These are phyloP conservation scores for Diaporthe vexans DNA, from an alignment of 2,329 filamentous ascomycete species.

Conservation along the genomic window DNA sequence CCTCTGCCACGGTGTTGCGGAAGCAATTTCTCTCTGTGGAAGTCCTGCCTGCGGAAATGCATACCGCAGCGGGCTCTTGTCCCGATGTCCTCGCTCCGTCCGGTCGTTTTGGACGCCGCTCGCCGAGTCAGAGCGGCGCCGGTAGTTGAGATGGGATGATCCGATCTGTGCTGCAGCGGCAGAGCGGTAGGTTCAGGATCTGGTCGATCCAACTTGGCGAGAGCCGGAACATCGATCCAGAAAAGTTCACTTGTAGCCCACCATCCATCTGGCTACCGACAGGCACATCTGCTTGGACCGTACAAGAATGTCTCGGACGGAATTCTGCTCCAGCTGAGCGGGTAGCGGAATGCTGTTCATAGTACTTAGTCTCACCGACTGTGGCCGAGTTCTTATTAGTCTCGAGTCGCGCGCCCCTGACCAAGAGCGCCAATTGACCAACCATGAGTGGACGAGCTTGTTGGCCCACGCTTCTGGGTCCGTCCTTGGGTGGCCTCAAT, in stretches of 20 bases:
- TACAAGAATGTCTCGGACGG: conserved; percentile 34
- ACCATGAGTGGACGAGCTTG: conserved; percentile 35
- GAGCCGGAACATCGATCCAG: conserved; percentile 4
- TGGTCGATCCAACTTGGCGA: conserved; percentile 28
- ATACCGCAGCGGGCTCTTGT: conserved; percentile 20
- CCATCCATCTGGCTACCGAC: not conserved
- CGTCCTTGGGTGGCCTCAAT: conserved; percentile 35
- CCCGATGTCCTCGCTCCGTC: not conserved
- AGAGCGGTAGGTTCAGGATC: conserved; percentile 30
- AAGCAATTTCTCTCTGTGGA: not conserved
- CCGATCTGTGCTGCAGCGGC: conserved; percentile 31
- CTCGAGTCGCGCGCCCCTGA: conserved; percentile 38
- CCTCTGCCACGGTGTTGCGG: not conserved
- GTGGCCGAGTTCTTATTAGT: conserved; percentile 23
- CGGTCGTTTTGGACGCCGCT: conserved; percentile 13
- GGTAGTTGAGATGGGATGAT: conserved; percentile 36
- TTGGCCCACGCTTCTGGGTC: conserved; percentile 36
- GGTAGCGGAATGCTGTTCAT: conserved; percentile 7
- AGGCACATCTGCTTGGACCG: not conserved
- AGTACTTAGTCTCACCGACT: conserved; percentile 38
- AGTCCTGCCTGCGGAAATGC: not conserved
- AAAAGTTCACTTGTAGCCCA: conserved; percentile 4
- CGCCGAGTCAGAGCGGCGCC: conserved; percentile 26
- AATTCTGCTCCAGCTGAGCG: conserved; percentile 20
- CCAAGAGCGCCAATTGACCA: conserved; percentile 41